A percentile compares a stretch with the other conserved stretches of the same genome.
phyloP scores from a whole-genome alignment of 1,284 basidiomycete species.

The Melampsora americana region DNA sequence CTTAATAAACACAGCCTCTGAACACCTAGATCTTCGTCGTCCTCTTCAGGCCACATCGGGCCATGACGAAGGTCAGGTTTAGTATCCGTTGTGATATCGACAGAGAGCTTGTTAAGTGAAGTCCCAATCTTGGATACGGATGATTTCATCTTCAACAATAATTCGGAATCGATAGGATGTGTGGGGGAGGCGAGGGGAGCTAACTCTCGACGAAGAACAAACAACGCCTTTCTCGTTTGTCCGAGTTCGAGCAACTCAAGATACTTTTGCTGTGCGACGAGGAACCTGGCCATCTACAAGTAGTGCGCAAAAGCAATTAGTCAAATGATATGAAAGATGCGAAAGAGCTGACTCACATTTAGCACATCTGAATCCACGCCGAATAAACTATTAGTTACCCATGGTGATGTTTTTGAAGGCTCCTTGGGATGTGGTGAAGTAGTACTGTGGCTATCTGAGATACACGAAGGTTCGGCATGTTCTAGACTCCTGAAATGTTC shows the following conservation, averaged over 20 bases:
- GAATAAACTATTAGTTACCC: slow-evolving; percentile 67
- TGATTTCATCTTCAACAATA: slow-evolving; percentile 71
- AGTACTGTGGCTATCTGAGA: neutral
- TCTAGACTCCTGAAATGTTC: slow-evolving; percentile 44
- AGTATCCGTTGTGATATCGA: neutral
- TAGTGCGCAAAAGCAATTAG: slow-evolving; percentile 30
- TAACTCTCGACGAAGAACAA: slow-evolving; percentile 79
- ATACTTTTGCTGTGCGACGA: slow-evolving; percentile 92
- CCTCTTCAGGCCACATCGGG: slow-evolving; percentile 8
- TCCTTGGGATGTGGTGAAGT: neutral
- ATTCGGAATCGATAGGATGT: slow-evolving; percentile 61
- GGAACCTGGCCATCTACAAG: slow-evolving; percentile 71
- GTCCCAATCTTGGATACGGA: neutral
- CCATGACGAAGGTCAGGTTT: neutral
- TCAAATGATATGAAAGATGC: slow-evolving; percentile 41
- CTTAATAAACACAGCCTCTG: slow-evolving; percentile 36
- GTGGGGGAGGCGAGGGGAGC: slow-evolving; percentile 59
- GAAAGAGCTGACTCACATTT: slow-evolving; percentile 48
- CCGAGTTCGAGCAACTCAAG: slow-evolving; percentile 84
- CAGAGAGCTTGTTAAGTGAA: slow-evolving; percentile 7
- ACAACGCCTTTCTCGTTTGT: slow-evolving; percentile 75
- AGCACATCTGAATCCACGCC: slow-evolving; percentile 60
- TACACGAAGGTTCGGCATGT: slow-evolving; percentile 2
- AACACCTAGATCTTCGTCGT: slow-evolving; percentile 34
- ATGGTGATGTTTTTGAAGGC: slow-evolving; percentile 54